These are phyloP conservation scores for Populus trichocarpa DNA, from an alignment of 441 rosid genomes.

Conservation along the genomic window DNA sequence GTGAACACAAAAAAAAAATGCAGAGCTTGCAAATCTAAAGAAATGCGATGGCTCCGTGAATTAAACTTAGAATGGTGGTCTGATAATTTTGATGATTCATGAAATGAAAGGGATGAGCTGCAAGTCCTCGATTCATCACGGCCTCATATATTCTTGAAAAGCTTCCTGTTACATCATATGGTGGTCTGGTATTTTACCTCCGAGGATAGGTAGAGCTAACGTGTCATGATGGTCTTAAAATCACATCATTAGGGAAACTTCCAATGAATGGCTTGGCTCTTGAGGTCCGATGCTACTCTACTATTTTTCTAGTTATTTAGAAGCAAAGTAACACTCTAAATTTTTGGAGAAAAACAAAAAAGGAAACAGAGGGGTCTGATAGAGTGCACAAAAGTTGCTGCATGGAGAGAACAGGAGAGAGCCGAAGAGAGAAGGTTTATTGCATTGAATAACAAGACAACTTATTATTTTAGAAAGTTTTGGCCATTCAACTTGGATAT, in stretches of 20 bases:
- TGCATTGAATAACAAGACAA: too few relatives aligned
- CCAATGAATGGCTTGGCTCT: neutral
- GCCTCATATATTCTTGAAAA: constrained; percentile 8
- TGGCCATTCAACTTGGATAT: too few relatives aligned
- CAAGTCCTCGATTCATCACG: constrained; percentile 1
- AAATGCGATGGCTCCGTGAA: neutral
- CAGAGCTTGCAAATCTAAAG: too few relatives aligned
- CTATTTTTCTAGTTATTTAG: neutral
- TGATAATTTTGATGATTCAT: neutral
- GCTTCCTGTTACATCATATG: neutral
- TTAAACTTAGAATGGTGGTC: constrained; percentile 4
- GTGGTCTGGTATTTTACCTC: constrained; percentile 7
- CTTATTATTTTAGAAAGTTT: too few relatives aligned
- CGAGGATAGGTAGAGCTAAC: too few relatives aligned
- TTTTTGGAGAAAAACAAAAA: too few relatives aligned
- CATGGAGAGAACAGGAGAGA: too few relatives aligned
- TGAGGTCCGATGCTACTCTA: neutral
- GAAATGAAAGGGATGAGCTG: neutral
- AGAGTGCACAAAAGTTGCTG: too few relatives aligned
- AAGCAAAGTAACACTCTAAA: neutral
- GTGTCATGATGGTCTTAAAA: neutral
- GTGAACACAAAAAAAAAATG: too few relatives aligned
- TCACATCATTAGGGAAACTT: neutral
- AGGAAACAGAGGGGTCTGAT: too few relatives aligned
- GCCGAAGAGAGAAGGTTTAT: too few relatives aligned